A percentile compares a stretch with the other conserved stretches of the same genome.
Conservation (phyloP, 164 flowering plant genomes). For the Sextonia rubra region DNA sequence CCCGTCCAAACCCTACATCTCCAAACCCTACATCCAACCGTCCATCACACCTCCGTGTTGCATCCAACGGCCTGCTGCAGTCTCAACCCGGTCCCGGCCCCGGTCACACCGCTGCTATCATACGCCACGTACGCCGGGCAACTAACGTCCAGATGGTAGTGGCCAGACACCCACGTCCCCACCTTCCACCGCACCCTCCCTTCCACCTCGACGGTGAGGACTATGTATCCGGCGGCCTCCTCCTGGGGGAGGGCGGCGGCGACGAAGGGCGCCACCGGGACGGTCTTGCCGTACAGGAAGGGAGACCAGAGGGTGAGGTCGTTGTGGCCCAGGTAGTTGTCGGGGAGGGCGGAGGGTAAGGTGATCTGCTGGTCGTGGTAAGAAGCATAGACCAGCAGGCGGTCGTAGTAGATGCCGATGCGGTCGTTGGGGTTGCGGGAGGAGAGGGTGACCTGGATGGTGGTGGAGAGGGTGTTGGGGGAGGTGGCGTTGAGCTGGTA, state of each 20-base stretch:
- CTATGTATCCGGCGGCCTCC: neutral
- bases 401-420: conserved; percentile 20
- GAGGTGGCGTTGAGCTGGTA: conserved; percentile 15
- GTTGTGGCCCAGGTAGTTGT: conserved; percentile 13
- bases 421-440: conserved; percentile 18
- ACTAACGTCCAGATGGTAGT: conserved; percentile 14
- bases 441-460: conserved; percentile 11
- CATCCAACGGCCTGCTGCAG: conserved; percentile 7
- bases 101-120: neutral
- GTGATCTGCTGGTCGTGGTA: conserved; percentile 21
- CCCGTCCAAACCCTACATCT: neutral
- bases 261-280: conserved; percentile 17
- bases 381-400: conserved; percentile 6
- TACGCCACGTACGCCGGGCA: conserved; percentile 11
- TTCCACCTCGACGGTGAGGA: conserved; percentile 8
- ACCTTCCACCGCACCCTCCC: conserved; percentile 20
- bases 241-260: conserved; percentile 2
- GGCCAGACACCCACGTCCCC: conserved; percentile 19
- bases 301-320: conserved; percentile 14
- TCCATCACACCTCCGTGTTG: conserved; percentile 6
- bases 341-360: neutral
- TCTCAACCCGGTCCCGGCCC: neutral
- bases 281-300: conserved; percentile 4
- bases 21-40: neutral
- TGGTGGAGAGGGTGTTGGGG: conserved; percentile 7